phyloP scores from a whole-genome alignment of 2,329 filamentous ascomycete species.

The Ophiocordyceps camponoti-saundersi region DNA sequence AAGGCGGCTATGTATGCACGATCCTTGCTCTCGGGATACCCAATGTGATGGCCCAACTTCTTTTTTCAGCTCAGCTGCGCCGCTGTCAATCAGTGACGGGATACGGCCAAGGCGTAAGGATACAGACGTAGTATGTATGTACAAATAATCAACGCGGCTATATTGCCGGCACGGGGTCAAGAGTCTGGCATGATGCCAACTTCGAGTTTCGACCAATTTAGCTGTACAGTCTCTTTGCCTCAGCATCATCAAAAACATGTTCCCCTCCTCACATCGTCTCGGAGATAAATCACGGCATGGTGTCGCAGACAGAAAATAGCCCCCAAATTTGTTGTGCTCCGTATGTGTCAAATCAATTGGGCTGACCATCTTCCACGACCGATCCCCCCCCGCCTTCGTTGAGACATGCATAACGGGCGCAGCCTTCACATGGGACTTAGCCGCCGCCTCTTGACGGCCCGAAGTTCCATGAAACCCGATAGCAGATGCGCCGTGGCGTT shows the following conservation, averaged over 20 bases:
- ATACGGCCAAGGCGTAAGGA: no score
- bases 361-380: background rate
- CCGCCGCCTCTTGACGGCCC: slow-evolving; percentile 10
- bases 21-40: background rate
- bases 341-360: no score
- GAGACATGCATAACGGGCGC: background rate
- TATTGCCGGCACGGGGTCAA: background rate
- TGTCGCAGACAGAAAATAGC: no score
- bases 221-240: no score
- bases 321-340: no score
- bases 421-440: background rate
- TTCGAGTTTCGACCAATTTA: background rate
- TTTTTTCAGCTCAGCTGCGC: background rate
- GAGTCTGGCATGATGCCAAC: background rate
- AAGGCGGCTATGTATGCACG: background rate
- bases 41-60: no score
- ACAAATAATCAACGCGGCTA: background rate
- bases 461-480: slow-evolving; percentile 14
- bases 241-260: no score
- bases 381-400: background rate
- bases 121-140: no score
- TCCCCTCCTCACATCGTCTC: no score
- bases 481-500: slow-evolving; percentile 12
- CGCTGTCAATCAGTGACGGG: background rate
- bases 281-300: no score